Evolutionary conservation across 2,329 filamentous ascomycete species (phyloP), one percentile per base, ranked within the genome.

Genomic region (Cladosporium phlei): DNA sequence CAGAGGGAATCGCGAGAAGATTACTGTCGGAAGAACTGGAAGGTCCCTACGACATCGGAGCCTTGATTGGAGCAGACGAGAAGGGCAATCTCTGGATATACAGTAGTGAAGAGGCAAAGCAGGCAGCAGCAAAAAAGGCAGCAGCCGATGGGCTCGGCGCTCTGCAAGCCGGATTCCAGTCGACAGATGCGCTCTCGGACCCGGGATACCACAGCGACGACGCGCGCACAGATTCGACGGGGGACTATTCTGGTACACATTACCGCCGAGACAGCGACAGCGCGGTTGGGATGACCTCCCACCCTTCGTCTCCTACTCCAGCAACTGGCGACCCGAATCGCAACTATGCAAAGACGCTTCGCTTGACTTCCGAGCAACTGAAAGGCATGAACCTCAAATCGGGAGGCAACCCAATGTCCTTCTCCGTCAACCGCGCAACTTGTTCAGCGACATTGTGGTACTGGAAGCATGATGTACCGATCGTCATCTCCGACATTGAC

Each of bases 81-180:
- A 82, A 93, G 50, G 93, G 93, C 5, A 98, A 98, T 59, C 75
- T 98, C n/a, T 97, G 93, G 91, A 97, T 98, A 55, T 98, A 98
- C 70, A 93, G 89, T 69, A 97, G 90, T 59, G 90, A 97, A 66
- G 90, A 95, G 61, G 89, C 93, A 19, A 97, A 96, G 62, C 85
- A 93, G 59, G 85, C 86, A 5, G 91, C 91, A 24, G 84, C 84
- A 71, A 83, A 85, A 28, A 74, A 76, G 57, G 73, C 75, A 2
- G 37, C 49, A 21, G 43, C 55, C 24, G 32, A 52, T 40, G 58
- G 71, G 2, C 63, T 82, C 50, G 71, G 71, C 20, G 69, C 72
- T 3, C 68, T 83, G 53, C 71, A 75, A 39, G 68, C 74, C 3
- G 70, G 69, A 3, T 72, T 81, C 28, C 70, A 80, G 16, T 78